Conservation (phyloP, 306 rosid species). For the Cyclanthera cordifolia region DNA sequence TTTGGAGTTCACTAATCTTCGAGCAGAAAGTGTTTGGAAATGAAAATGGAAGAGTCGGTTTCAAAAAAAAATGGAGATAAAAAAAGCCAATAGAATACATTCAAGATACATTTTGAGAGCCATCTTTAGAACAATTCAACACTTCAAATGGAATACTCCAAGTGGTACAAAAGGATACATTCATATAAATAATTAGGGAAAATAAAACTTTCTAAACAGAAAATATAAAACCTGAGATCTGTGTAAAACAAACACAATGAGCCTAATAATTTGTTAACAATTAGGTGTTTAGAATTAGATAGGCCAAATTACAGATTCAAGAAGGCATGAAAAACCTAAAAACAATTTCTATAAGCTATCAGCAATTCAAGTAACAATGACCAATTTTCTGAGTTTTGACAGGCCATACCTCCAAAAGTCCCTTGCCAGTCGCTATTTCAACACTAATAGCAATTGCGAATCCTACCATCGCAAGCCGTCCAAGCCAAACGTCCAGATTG, state of each 20-base stretch:
- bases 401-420: slow-evolving; percentile 68
- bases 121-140: neutral
- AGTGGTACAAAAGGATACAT: slow-evolving; percentile 2
- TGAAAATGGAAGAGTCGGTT: neutral
- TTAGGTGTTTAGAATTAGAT: neutral
- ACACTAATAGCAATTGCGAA: slow-evolving; percentile 63
- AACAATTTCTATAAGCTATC: neutral
- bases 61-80: too few species aligned
- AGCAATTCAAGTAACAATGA: neutral
- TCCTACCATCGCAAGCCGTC: slow-evolving; percentile 84
- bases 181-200: neutral
- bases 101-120: neutral
- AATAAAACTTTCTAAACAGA: neutral
- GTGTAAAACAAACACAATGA: neutral
- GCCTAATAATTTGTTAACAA: neutral
- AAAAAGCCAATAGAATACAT: slow-evolving; percentile 1
- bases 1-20: too few species aligned
- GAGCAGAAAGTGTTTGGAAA: neutral
- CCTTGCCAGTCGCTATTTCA: slow-evolving; percentile 79
- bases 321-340: neutral
- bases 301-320: neutral
- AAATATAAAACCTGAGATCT: neutral
- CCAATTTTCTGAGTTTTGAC: neutral
- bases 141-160: neutral
- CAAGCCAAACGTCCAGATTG: slow-evolving; percentile 73